Conservation (phyloP, 352 stramenopile species). For the Phytopythium chamaehyphon region DNA sequence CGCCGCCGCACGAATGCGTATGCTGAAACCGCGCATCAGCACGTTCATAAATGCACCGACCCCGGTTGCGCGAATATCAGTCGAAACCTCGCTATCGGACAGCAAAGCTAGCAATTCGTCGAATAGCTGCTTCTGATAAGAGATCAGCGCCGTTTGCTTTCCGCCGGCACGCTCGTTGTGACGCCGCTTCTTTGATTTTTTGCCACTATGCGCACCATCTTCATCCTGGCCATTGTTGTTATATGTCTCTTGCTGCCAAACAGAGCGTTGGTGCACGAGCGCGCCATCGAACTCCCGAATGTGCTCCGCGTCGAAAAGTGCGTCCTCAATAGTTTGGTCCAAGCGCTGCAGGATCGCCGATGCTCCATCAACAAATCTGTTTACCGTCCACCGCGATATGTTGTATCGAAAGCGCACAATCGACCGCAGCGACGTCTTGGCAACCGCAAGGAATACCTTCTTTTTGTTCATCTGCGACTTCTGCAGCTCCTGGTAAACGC, state of each 20-base stretch:
- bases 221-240: neutral
- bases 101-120: slow-evolving; percentile 63
- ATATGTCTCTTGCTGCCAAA: neutral
- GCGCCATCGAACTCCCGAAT: slow-evolving; percentile 69
- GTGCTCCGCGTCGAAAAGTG: slow-evolving; percentile 75
- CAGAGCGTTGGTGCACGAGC: slow-evolving; percentile 20
- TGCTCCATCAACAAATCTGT: slow-evolving; percentile 10
- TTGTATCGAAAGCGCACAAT: slow-evolving; percentile 53
- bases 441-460: slow-evolving; percentile 79
- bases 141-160: slow-evolving; percentile 38
- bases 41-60: slow-evolving; percentile 57
- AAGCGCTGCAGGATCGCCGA: slow-evolving; percentile 23
- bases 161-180: slow-evolving; percentile 24
- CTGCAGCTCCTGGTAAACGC: slow-evolving; percentile 77
- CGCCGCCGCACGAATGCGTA: slow-evolving; percentile 57
- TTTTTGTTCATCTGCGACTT: slow-evolving; percentile 86
- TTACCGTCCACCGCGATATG: slow-evolving; percentile 24
- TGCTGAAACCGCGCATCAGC: slow-evolving; percentile 50
- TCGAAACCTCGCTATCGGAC: slow-evolving; percentile 23
- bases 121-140: slow-evolving; percentile 79
- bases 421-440: slow-evolving; percentile 70
- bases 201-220: neutral
- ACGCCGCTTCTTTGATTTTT: slow-evolving; percentile 38
- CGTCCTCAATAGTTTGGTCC: slow-evolving; percentile 61
- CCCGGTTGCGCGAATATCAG: slow-evolving; percentile 35